These are phyloP conservation scores for Phaeosphaeria sp. DNA, from an alignment of 2,329 filamentous ascomycete genomes.

Conservation along the genomic window DNA sequence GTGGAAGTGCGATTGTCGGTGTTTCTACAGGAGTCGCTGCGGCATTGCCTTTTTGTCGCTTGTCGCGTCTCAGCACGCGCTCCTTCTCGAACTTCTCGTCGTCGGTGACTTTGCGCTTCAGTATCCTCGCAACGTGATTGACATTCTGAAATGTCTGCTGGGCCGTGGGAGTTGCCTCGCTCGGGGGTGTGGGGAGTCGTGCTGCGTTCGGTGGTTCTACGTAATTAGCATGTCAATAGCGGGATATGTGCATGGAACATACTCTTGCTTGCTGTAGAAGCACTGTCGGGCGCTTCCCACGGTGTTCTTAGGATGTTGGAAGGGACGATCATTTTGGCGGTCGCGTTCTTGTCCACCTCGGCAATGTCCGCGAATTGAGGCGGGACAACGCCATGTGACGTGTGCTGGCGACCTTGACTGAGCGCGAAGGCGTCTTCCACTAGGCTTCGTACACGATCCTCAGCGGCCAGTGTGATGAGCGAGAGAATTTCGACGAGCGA, in stretches of 20 bases:
- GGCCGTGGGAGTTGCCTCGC: slow-evolving; percentile 56
- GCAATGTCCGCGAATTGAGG: slow-evolving; percentile 78
- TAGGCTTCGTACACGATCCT: slow-evolving; percentile 77
- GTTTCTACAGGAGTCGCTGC: slow-evolving; percentile 37
- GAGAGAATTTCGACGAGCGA: slow-evolving; percentile 82
- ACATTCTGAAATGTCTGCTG: slow-evolving; percentile 60
- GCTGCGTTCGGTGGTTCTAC: slow-evolving; percentile 46
- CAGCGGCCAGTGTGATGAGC: slow-evolving; percentile 80
- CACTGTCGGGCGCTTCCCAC: slow-evolving; percentile 57
- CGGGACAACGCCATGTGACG: slow-evolving; percentile 80
- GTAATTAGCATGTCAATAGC: slow-evolving; percentile 10
- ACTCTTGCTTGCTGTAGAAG: slow-evolving; percentile 54
- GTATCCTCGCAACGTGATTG: slow-evolving; percentile 65
- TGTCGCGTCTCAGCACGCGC: slow-evolving; percentile 55
- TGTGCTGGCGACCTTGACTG: slow-evolving; percentile 74
- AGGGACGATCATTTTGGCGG: slow-evolving; percentile 47
- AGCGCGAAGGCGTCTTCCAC: slow-evolving; percentile 78
- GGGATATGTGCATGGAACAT: slow-evolving; percentile 6
- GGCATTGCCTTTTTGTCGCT: slow-evolving; percentile 43
- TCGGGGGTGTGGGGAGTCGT: slow-evolving; percentile 54
- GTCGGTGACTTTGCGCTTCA: slow-evolving; percentile 39
- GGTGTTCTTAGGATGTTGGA: slow-evolving; percentile 48
- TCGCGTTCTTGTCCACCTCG: slow-evolving; percentile 55
- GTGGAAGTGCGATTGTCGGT: slow-evolving; percentile 29
- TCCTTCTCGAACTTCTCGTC: slow-evolving; percentile 78